Base-by-base conservation (phyloP, 2,329 filamentous ascomycete species). In the Cladophialophora immunda region DNA sequence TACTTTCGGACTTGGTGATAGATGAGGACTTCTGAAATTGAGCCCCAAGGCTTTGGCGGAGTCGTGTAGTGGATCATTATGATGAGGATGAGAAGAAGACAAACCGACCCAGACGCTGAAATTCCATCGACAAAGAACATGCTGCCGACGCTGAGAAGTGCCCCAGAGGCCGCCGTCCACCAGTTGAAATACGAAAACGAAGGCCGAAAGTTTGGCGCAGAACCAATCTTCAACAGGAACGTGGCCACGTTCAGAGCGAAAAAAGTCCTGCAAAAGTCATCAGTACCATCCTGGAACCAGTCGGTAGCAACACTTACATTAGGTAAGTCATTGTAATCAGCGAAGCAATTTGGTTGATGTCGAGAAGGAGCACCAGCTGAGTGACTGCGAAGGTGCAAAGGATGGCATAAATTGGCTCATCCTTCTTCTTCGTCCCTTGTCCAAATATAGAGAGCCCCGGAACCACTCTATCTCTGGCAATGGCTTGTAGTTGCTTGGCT, bases 101-200 rank as follows among this genome's bases (percentile, higher is more conserved):
- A 89, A 19, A 95, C 89, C 58, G 92, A 93, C 1, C 87, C 88
- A 1, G 89, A 87, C 0, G 93, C 93, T 72, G 93, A 94, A 0
- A 92, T 84, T 30, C 90, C 90, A 75, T 96, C 92, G 27, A 96
- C 92, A 75, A 96, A 95, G 77, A 96, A 94, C 93, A 97, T 97
- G 70, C 91, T 92, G 1, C 85, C 85, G 0, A 90, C 91, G 27
- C 92, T 94, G 17, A 90, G 82, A n/a, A 95, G 73, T 7, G 92
- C 89, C 4, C 93, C 93, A 2, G 87, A 78, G 4, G 90, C 86
- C 1, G 93, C 93, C 4, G 92, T 94, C 76, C 93, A 87, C 89
- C 92, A 94, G 68, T 88, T 94, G 80, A 97, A 97, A 75, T 94
- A 94, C 75, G 92, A 91, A 78, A 97, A 97, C 0, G 91, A 92